Evolutionary conservation across 2,329 filamentous ascomycete genomes (phyloP), one percentile per base, ranked within the genome.

Genomic region (Aplosporella prunicola): DNA sequence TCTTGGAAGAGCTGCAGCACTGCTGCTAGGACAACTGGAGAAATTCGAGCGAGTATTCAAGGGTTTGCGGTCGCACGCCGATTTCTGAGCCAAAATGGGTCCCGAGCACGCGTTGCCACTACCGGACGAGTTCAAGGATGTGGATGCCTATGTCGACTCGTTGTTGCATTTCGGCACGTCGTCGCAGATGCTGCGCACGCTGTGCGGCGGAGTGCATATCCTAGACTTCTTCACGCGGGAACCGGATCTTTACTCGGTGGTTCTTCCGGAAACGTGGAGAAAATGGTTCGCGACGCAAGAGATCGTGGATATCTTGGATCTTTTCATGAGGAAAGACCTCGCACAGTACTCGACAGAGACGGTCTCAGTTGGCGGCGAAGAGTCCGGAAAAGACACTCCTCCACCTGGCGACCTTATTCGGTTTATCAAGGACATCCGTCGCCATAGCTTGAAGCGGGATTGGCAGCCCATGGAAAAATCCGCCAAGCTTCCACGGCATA

Each of bases 161-260:
- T 73, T 96, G 9, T 69, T 96, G 17, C 57, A 76, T 14, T 94
- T 96, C 51, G 74, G 79, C 2, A 78, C 78, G 5, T 78, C 76
- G 2, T 83, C 82, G 30, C 74, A 80, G 37, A 68, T 86, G 1
- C 87, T 95, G 49, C 82, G 85, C 47, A 85, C 84, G 17, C 71
- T 98, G n/a, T 94, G 87, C 55, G 91, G 91, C 37, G 88, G 89
- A n/a, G 84, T 96, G 1, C 91, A 98, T 55, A 88, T 98, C 45
- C 71, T 96, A 40, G 91, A 98, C 58, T 96, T 98, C 62, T 86
- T 95, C 63, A 95, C 87, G 2, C 76, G 77, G 27, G 76, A 86
- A 32, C 84, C 86, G 5, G 82, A 86, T 45, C 71, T 95, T 0
- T 98, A 94, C 57, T 75, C 81, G 35, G 69, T 73, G 1, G 72